Evolutionary conservation across 2,329 filamentous ascomycete species (phyloP), one percentile per base, ranked within the genome.

Genomic region (Zymoseptoria passerinii): DNA sequence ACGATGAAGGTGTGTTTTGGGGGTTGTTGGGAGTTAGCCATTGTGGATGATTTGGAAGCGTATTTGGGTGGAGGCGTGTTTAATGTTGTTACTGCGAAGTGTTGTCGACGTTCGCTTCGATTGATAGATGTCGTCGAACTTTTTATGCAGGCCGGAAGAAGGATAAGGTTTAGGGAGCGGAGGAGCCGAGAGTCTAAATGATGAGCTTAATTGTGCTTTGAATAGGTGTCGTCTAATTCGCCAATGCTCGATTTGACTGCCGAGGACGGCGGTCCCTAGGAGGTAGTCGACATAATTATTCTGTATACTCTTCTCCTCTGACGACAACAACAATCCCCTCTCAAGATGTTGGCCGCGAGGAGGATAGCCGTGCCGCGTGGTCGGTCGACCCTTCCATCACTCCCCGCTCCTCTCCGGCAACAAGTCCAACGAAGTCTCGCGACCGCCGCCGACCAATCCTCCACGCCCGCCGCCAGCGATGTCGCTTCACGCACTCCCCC

Each of bases 1-100:
- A 97, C 92, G 69, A 97, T 89, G 76, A 94, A 96, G 50, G 85
- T 92, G 75, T 91, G 64, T 40, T 62, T 65, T 28, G 23, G 53
- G 35, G 6, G 54, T 61, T 61, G 20, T 53, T 59, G 49, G 19
- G 8, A 18, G 4, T 35, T 50, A n/a, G 48, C 48, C 23, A 50
- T 50, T 8, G 2, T 50, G 48, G 7, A 9, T 50, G 9, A 16
- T 50, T 13, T 35, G 23, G 23, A 4, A 23, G 23, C 23, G 23
- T 23, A 2, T 23, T 29, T 29, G 28, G 2, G 2, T 29, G 28
- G 28, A 29, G 28, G 28, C 4, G 23, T 23, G 23, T 23, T 23
- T 23, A 4, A 23, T 23, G 23, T 23, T 23, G 2, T 23, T 23
- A 23, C 2, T 4, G 23, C 23, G 23, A 23, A 23, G 23, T 4